Evolutionary conservation across 148 eudicot species (phyloP).

Genomic region (Rhododendron vialii): DNA sequence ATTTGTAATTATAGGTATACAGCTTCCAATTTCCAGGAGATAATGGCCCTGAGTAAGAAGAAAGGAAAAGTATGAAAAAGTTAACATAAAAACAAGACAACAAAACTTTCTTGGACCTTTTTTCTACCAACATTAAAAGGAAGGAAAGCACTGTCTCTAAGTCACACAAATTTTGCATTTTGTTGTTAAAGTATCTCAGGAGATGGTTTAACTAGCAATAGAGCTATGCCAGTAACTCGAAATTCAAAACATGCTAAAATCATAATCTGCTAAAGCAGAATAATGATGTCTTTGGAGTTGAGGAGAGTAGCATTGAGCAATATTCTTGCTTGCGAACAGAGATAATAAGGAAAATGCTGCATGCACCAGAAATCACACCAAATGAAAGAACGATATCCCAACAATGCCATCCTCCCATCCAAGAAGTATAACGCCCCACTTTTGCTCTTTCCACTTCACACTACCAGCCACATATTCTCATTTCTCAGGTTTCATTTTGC

Average conservation of each 20-base stretch:
- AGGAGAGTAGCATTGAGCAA: neutral
- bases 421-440: neutral
- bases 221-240: neutral
- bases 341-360: neutral
- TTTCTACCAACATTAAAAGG: neutral
- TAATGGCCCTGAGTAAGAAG: neutral
- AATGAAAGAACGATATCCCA: neutral
- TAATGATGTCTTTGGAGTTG: neutral
- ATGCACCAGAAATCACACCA: neutral
- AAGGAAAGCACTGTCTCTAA: neutral
- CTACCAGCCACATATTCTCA: neutral
- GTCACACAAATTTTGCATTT: neutral
- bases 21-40: slow-evolving; percentile 5
- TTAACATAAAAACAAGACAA: neutral
- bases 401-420: neutral
- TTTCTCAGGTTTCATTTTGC: neutral
- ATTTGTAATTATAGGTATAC: neutral
- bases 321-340: neutral
- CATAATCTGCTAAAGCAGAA: neutral
- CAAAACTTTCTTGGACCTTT: neutral
- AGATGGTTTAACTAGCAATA: neutral
- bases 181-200: neutral
- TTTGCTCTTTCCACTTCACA: neutral
- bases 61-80: neutral
- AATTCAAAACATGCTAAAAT: neutral